These are phyloP conservation scores for Prunus persica DNA, from an alignment of 306 rosid genomes.

Conservation along the genomic window DNA sequence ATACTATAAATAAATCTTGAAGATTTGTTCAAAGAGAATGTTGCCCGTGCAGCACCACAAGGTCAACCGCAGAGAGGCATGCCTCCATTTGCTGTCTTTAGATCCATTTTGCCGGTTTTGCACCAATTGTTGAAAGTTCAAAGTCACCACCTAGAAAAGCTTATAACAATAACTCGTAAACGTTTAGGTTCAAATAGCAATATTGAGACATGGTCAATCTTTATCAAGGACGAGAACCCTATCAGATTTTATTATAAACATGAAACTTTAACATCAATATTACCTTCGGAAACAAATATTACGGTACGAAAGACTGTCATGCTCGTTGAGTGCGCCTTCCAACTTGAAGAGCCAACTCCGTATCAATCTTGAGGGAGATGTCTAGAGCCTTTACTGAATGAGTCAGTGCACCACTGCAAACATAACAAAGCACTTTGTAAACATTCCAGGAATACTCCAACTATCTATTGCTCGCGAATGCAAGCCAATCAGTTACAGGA, in stretches of 20 bases:
- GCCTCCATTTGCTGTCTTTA: neutral
- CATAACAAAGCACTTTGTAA: slow-evolving; percentile 7
- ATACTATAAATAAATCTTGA: neutral
- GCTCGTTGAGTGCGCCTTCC: slow-evolving; percentile 93
- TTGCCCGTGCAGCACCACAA: neutral
- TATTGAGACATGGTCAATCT: neutral
- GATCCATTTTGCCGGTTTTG: neutral
- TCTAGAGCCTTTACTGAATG: slow-evolving; percentile 96
- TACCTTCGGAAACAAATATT: neutral
- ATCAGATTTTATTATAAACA: neutral
- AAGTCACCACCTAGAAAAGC: neutral
- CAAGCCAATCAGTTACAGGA: neutral
- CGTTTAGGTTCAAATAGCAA: neutral
- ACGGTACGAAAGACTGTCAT: slow-evolving; percentile 22
- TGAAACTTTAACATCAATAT: neutral
- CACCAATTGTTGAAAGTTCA: neutral
- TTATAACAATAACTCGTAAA: neutral
- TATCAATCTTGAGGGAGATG: slow-evolving; percentile 91
- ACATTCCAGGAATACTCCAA: neutral
- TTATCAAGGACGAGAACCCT: neutral
- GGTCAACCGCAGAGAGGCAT: neutral
- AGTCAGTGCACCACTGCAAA: slow-evolving; percentile 84
- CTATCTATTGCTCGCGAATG: neutral
- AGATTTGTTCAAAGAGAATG: slow-evolving; percentile 3
- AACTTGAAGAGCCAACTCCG: slow-evolving; percentile 84